Percentiles rank a stretch among this genome's conserved stretches.
Evolutionary conservation across 2,329 filamentous ascomycete species (phyloP).

Genomic region (Penicillium nordicum): DNA sequence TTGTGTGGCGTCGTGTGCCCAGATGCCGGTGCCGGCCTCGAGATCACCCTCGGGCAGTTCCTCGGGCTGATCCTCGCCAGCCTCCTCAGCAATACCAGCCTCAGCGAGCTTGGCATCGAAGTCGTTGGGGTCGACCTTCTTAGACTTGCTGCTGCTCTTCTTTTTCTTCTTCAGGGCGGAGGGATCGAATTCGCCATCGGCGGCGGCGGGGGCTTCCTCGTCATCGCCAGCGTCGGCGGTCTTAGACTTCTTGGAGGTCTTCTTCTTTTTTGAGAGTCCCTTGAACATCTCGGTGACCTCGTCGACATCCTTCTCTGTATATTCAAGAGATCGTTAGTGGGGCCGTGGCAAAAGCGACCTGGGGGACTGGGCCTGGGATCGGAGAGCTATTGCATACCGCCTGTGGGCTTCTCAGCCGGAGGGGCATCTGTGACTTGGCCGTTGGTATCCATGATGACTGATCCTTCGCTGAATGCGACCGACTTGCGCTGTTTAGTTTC

Average conservation of each 20-base stretch:
- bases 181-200: constrained; percentile 61
- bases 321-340: constrained; percentile 23
- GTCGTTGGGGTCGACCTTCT: constrained; percentile 59
- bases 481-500: constrained; percentile 75
- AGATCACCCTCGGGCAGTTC: constrained; percentile 68
- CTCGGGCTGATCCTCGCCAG: constrained; percentile 54
- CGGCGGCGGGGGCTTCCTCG: constrained; percentile 51
- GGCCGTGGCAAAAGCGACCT: constrained; percentile 39
- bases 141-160: constrained; percentile 49
- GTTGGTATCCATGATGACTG: constrained; percentile 83
- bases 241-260: constrained; percentile 57
- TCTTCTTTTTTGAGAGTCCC: constrained; percentile 72
- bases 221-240: constrained; percentile 50
- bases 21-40: constrained; percentile 84
- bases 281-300: constrained; percentile 67
- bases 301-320: constrained; percentile 56
- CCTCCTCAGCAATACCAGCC: constrained; percentile 58
- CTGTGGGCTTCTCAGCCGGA: constrained; percentile 73
- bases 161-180: constrained; percentile 80
- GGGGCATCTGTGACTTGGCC: constrained; percentile 75
- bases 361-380: constrained; percentile 1
- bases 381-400: constrained; percentile 61
- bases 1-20: constrained; percentile 74
- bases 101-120: constrained; percentile 65
- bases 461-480: constrained; percentile 86